Evolutionary conservation across 2,329 filamentous ascomycete genomes (phyloP).

Genomic region (Pestalotiopsis fici): DNA sequence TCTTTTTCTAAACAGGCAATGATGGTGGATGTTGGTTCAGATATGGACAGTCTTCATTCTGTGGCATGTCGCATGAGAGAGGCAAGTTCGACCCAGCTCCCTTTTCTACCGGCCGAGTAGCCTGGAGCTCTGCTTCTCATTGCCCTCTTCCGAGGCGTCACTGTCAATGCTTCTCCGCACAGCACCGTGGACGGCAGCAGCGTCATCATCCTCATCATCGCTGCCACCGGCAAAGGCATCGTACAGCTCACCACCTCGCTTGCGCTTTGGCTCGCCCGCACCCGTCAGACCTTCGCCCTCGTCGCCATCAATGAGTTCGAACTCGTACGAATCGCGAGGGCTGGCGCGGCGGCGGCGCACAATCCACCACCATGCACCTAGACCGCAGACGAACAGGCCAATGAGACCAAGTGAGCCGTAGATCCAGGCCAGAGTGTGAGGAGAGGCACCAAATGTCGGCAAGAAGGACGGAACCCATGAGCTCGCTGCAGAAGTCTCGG

Average conservation of each 20-base stretch:
- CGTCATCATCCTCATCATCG: slow-evolving; percentile 66
- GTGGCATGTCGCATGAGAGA: not conserved
- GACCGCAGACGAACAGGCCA: slow-evolving; percentile 74
- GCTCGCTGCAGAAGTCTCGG: slow-evolving; percentile 41
- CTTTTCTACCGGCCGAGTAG: slow-evolving; percentile 5
- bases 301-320: slow-evolving; percentile 86
- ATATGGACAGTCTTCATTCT: not conserved
- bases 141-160: not conserved
- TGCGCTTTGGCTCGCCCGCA: slow-evolving; percentile 46
- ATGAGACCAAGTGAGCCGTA: slow-evolving; percentile 86
- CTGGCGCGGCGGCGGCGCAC: slow-evolving; percentile 77
- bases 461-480: slow-evolving; percentile 84
- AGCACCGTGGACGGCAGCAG: not conserved
- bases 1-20: not conserved
- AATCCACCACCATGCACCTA: slow-evolving; percentile 81
- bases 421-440: slow-evolving; percentile 90
- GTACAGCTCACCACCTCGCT: slow-evolving; percentile 85
- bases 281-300: slow-evolving; percentile 62
- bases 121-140: slow-evolving; percentile 10
- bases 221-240: slow-evolving; percentile 93
- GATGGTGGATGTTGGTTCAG: not conserved
- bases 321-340: slow-evolving; percentile 84
- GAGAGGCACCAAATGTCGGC: slow-evolving; percentile 86
- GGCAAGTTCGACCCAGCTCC: not conserved
- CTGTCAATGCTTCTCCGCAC: not conserved